These are phyloP conservation scores for Parathielavia hyrcaniae DNA, from an alignment of 495 filamentous ascomycete species.

Conservation along the genomic window DNA sequence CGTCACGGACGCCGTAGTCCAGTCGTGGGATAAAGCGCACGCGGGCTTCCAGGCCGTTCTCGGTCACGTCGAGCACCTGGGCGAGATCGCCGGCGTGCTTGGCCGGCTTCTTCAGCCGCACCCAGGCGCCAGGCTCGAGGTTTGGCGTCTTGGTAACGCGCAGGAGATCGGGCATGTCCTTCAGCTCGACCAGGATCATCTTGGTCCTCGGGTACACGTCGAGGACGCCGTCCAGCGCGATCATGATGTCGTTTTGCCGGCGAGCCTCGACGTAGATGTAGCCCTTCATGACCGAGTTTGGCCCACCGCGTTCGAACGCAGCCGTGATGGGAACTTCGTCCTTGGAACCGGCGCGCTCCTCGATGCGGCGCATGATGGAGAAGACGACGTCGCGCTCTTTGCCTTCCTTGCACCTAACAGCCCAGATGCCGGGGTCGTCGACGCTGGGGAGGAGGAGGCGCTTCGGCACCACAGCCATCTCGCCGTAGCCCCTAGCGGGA, in stretches of 20 bases:
- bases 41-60: constrained; percentile 81
- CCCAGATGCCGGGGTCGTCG: constrained; percentile 95
- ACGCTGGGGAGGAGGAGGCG: constrained; percentile 86
- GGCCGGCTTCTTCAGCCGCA: constrained; percentile 72
- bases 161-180: constrained; percentile 96
- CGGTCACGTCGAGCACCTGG: constrained; percentile 87
- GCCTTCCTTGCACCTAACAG: constrained; percentile 82
- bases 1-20: constrained; percentile 85
- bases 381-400: constrained; percentile 90
- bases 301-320: constrained; percentile 80
- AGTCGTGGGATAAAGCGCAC: constrained; percentile 83
- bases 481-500: constrained; percentile 43
- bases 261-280: constrained; percentile 93
- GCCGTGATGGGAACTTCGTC: constrained; percentile 73
- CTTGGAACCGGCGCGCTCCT: constrained; percentile 66
- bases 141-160: constrained; percentile 77
- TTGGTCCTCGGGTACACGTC: constrained; percentile 77
- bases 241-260: constrained; percentile 75
- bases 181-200: constrained; percentile 82
- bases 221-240: constrained; percentile 71
- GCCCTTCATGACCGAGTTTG: constrained; percentile 69
- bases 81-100: constrained; percentile 88
- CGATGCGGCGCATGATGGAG: constrained; percentile 76
- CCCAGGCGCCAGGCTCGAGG: constrained; percentile 84
- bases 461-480: constrained; percentile 70